Base-by-base conservation (phyloP, 257 asterid species). In the Solanum boliviense region DNA sequence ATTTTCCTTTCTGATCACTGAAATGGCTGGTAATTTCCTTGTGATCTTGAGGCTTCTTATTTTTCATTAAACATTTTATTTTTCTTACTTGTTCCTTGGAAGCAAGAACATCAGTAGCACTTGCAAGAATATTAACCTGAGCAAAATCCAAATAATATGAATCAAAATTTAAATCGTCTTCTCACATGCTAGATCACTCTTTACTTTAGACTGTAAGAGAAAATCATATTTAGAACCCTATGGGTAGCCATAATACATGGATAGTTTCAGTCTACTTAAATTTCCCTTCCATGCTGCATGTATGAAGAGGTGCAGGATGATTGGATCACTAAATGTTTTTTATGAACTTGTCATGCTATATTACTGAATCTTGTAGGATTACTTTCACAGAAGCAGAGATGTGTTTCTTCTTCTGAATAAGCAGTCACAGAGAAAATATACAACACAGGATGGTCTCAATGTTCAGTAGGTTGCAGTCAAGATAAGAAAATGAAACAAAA, bases 121-220 rank as follows among this genome's bases (percentile, higher is more conserved):
- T 92, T 87, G 96, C 98, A 39, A 97, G 98, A 88, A 97, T 94
- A 91, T 97, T 95, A 87, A 97, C 98, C 99, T 97, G 98, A 86
- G 89, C 75, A 83, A 91, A 87, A 92, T 52, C 76, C 84, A 91
- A 91, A 89, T 35, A 41, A 34, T 56, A 67, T 52, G 56, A 87
- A 91, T 90, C 87, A 88, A 38, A 88, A 52, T 82, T 60, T 85
- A 78, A 88, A 9, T 27, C 12, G 27, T 35, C 52, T 38, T 29
- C 70, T 46, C 27, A 81, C 85, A 81, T 81, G 68, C 85, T 81
- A 48, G 85, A 48, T 48, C 85, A 46, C 34, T 46, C 62, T 46
- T 79, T 48, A 81, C 62, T 81, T 21, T 25, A 15, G 68, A 81
- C 68, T 16, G 25, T 16, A 81, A 7, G 41, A 81, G 68, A 29